Evolutionary conservation across 2,329 filamentous ascomycete species (phyloP).

Genomic region (Juglanconis oblonga): DNA sequence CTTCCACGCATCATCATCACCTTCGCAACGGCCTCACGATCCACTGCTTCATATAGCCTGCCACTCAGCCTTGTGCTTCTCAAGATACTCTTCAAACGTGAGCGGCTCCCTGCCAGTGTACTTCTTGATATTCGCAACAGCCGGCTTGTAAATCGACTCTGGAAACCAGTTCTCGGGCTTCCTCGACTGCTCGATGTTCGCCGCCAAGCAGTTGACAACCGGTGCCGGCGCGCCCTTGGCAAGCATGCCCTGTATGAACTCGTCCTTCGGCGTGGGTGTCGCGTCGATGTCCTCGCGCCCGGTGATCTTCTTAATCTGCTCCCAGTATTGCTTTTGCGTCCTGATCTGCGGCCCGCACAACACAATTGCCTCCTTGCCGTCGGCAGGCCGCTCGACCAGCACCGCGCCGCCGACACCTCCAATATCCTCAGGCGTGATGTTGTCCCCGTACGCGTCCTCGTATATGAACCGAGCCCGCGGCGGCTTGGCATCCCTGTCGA

Average conservation of each 20-base stretch:
- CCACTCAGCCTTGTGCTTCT: constrained; percentile 14
- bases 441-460: constrained; percentile 36
- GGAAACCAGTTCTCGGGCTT: background rate
- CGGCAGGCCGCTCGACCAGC: constrained; percentile 30
- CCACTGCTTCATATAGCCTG: background rate
- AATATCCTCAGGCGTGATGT: constrained; percentile 41
- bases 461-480: constrained; percentile 26
- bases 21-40: background rate
- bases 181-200: background rate
- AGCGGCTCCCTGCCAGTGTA: constrained; percentile 8
- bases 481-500: constrained; percentile 10
- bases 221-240: background rate
- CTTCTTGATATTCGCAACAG: constrained; percentile 11
- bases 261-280: constrained; percentile 6
- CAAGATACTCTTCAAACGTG: constrained; percentile 12
- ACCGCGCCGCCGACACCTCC: constrained; percentile 39
- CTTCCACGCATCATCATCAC: background rate
- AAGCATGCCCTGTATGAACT: background rate
- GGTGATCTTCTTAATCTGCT: constrained; percentile 27
- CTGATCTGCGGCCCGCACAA: constrained; percentile 35
- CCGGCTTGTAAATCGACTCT: background rate
- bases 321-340: constrained; percentile 27
- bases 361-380: constrained; percentile 29
- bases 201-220: background rate
- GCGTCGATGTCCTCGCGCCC: constrained; percentile 26